Conservation (phyloP, 2,329 filamentous ascomycete species). For the Coniochaeta sp. region DNA sequence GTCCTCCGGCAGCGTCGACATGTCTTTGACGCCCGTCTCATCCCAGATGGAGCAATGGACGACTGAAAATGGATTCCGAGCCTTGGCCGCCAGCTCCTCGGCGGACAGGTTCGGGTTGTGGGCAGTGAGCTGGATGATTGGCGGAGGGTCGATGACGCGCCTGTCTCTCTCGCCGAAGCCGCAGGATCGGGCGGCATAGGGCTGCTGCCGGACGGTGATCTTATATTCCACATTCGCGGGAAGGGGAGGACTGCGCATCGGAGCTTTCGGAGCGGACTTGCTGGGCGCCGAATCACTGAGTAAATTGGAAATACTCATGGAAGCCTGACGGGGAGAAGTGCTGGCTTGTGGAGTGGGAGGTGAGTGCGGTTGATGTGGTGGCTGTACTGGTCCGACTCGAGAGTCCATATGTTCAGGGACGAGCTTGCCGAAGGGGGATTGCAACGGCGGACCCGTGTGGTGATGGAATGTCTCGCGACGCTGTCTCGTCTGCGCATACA, state of each 20-base stretch:
- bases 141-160: conserved; percentile 75
- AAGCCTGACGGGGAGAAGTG: conserved; percentile 17
- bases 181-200: conserved; percentile 69
- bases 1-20: conserved; percentile 65
- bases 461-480: conserved; percentile 13
- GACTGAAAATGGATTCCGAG: conserved; percentile 60
- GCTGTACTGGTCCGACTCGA: conserved; percentile 8
- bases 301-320: conserved; percentile 24
- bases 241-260: conserved; percentile 8
- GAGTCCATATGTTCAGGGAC: conserved; percentile 7
- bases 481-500: conserved; percentile 12
- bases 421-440: conserved; percentile 5
- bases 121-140: conserved; percentile 69
- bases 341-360: conserved; percentile 15
- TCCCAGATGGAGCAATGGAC: conserved; percentile 74
- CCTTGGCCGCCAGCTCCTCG: conserved; percentile 42
- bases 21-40: conserved; percentile 58
- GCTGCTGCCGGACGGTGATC: conserved; percentile 67
- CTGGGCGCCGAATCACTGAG: conserved; percentile 14
- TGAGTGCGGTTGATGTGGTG: conserved; percentile 12
- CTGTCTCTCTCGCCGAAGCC: conserved; percentile 79
- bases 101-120: conserved; percentile 47
- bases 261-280: conserved; percentile 5
- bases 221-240: conserved; percentile 23
- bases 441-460: conserved; percentile 6